Evolutionary conservation across 73 alveolate species (phyloP), one percentile per base, ranked within the genome.

Genomic region (Uronychia binucleata): DNA sequence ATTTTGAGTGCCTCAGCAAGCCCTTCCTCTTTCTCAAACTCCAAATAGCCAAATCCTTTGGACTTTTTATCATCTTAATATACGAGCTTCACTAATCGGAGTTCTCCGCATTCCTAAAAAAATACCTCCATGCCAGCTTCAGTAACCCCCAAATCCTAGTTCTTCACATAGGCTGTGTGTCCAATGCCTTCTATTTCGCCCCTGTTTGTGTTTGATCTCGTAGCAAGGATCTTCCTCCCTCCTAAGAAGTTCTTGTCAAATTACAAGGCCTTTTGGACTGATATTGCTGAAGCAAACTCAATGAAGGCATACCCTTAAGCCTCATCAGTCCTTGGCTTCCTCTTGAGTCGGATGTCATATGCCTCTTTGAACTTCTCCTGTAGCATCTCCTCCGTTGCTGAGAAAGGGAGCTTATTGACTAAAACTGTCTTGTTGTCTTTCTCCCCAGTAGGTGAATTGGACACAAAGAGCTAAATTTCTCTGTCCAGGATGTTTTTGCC

Each of bases 41-140:
- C 96, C 59, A 95, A 85, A 88, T 89, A 95, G 30, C 96, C 97
- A 84, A 85, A 83, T n/a, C 99, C 99, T 35, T 91, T 92, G 57
- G 94, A 84, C 27, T 88, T 89, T 25, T 97, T 97, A n/a, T n/a
- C 77, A 31, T 86, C 94, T 78, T 95, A 95, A 81, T 77, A 78
- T 19, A 84, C 91, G 75, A 94, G 81, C 35, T 94, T 88, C 59
- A 91, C 77, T 81, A 84, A 77, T 79, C 93, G 88, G 57, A 88
- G 75, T 74, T 88, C 95, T 27, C 94, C 90, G 31, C 96, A 91
- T 84, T 88, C 82, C 78, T 91, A 88, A 75, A 90, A 91, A 58
- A 80, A 82, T 14, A 88, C 90, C 58, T 58, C 77, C 79, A 95
- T 76, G 67, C 91, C 95, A 27, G 80, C 90, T 81, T 95, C 97